Conservation (phyloP, 2,329 filamentous ascomycete species). For the Lanzia echinophila region DNA sequence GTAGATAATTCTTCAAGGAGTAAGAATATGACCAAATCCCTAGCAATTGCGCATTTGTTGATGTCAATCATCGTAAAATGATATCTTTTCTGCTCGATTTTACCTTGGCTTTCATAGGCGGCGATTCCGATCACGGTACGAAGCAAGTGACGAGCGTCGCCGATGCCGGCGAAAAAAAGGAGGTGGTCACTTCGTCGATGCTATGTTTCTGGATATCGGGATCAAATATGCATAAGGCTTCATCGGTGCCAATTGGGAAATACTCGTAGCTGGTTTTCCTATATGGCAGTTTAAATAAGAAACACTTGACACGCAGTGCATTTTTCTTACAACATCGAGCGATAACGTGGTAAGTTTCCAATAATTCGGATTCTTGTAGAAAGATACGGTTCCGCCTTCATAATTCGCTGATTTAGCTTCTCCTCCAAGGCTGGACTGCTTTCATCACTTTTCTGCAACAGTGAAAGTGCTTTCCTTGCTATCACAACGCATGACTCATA, state of each 20-base stretch:
- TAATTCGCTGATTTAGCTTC: too few species aligned
- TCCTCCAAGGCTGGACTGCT: too few species aligned
- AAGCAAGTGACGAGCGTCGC: slow-evolving; percentile 12
- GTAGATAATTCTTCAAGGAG: neutral
- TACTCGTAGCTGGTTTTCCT: neutral
- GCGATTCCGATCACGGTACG: slow-evolving; percentile 6
- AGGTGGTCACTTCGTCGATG: neutral
- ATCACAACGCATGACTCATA: too few species aligned
- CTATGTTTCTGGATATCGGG: neutral
- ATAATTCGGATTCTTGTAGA: too few species aligned
- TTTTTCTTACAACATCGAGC: too few species aligned
- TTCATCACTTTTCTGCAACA: too few species aligned
- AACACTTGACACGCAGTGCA: too few species aligned
- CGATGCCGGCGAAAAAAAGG: slow-evolving; percentile 14
- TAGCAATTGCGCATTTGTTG: slow-evolving; percentile 7
- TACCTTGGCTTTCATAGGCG: slow-evolving; percentile 1
- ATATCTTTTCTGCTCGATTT: slow-evolving; percentile 5
- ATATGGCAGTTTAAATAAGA: too few species aligned
- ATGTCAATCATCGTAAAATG: slow-evolving; percentile 15
- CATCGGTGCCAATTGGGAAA: slow-evolving; percentile 6
- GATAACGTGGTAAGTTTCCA: too few species aligned
- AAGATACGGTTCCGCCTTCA: too few species aligned
- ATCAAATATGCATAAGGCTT: neutral
- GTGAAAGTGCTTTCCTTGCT: too few species aligned
- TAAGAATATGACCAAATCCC: slow-evolving; percentile 14